A percentile compares a stretch with the other conserved stretches of the same genome.
Evolutionary conservation across 768 basidiomycete species (phyloP).

Genomic region (Melanogaster broomeanus): DNA sequence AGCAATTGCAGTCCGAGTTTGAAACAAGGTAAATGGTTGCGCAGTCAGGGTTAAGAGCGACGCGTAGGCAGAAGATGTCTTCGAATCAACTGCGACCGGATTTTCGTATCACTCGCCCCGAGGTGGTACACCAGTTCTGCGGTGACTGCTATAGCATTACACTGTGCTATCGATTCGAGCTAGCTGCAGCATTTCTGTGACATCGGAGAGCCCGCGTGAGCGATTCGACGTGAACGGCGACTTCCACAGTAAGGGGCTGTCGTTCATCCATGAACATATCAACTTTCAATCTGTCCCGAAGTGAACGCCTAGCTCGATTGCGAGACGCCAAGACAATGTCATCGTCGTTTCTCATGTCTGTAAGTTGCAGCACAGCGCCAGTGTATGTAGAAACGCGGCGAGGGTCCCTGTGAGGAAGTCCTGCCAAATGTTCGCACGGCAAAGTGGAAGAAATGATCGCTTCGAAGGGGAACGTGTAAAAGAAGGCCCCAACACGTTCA

Average conservation of each 20-base stretch:
- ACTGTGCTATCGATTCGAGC: background rate
- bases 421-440: background rate
- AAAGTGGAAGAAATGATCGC: background rate
- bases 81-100: background rate
- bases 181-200: conserved; percentile 45
- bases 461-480: conserved; percentile 31
- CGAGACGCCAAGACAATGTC: background rate
- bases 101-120: background rate
- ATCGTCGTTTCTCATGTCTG: background rate
- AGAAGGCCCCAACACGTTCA: no score
- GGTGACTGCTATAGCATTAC: background rate
- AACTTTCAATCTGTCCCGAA: conserved; percentile 17
- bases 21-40: background rate
- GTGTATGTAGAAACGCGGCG: background rate
- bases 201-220: conserved; percentile 45
- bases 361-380: background rate
- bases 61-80: background rate
- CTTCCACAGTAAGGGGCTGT: no score
- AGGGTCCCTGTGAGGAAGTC: conserved; percentile 38
- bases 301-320: background rate
- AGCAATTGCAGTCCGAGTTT: conserved; percentile 37
- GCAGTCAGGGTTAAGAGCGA: background rate
- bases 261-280: no score
- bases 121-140: background rate
- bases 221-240: conserved; percentile 64